A percentile compares a stretch with the other conserved stretches of the same genome.
Conservation (phyloP, 164 flowering plant species). For the Liquidambar formosana region DNA sequence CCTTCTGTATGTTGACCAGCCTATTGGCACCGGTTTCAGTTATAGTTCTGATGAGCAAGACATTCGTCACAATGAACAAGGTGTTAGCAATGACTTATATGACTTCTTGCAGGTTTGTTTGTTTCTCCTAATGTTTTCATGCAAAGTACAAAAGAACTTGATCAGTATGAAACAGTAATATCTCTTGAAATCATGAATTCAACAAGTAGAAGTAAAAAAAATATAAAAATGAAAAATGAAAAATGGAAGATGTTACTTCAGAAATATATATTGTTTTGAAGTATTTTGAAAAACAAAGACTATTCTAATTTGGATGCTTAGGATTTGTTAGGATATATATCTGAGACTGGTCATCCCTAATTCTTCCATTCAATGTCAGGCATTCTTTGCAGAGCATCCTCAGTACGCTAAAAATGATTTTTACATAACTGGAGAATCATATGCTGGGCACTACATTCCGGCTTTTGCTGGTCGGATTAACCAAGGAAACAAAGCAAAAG, state of each 20-base stretch:
- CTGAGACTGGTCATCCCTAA: not conserved
- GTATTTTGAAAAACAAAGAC: too few species aligned
- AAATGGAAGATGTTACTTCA: too few species aligned
- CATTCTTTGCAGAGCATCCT: slow-evolving; percentile 42
- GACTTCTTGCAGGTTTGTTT: slow-evolving; percentile 47
- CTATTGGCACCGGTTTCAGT: slow-evolving; percentile 48
- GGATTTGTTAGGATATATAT: too few species aligned
- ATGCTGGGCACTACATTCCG: slow-evolving; percentile 31
- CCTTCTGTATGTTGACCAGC: slow-evolving; percentile 52
- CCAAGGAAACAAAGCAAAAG: slow-evolving; percentile 37
- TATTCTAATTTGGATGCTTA: too few species aligned
- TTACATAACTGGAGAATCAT: slow-evolving; percentile 39
- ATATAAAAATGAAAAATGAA: too few species aligned
- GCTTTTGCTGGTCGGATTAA: slow-evolving; percentile 28
- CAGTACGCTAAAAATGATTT: slow-evolving; percentile 37
- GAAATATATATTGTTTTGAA: too few species aligned
- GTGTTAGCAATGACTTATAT: slow-evolving; percentile 50
- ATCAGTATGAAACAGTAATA: too few species aligned
- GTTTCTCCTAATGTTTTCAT: too few species aligned
- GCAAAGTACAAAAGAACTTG: too few species aligned
- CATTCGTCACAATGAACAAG: slow-evolving; percentile 46
- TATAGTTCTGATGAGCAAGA: slow-evolving; percentile 39
- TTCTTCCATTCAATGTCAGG: slow-evolving; percentile 12
- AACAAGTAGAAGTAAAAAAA: too few species aligned
- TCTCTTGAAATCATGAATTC: too few species aligned